Percentiles rank a stretch among this genome's conserved stretches.
These are phyloP conservation scores for Sordariomycetes sp. DNA, from an alignment of 2,329 filamentous ascomycete genomes.

Conservation along the genomic window DNA sequence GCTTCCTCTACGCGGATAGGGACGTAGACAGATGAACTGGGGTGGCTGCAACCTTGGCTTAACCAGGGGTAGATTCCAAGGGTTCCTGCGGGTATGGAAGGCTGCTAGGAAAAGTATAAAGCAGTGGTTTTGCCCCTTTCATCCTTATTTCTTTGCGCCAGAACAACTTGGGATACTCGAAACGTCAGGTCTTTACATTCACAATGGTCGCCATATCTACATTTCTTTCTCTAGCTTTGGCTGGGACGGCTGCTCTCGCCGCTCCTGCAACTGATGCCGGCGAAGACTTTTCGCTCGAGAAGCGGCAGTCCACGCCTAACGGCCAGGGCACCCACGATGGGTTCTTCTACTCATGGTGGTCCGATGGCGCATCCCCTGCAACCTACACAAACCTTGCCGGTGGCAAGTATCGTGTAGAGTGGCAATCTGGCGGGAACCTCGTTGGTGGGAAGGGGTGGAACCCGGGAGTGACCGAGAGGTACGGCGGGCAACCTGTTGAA, in stretches of 20 bases:
- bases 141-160: too few species aligned
- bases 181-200: too few species aligned
- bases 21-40: too few species aligned
- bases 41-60: too few species aligned
- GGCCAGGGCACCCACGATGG: constrained; percentile 23
- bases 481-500: constrained; percentile 11
- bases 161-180: too few species aligned
- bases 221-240: neutral
- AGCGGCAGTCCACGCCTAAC: constrained; percentile 19
- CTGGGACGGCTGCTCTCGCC: neutral
- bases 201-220: neutral
- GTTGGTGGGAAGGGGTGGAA: constrained; percentile 50
- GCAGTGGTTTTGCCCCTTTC: too few species aligned
- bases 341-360: constrained; percentile 38
- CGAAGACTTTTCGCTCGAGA: neutral
- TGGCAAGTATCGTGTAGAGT: constrained; percentile 31
- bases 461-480: constrained; percentile 36
- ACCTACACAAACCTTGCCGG: constrained; percentile 31
- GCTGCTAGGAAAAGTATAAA: too few species aligned
- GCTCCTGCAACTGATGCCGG: neutral
- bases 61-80: too few species aligned
- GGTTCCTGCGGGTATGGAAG: too few species aligned
- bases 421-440: constrained; percentile 37
- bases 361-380: constrained; percentile 28
- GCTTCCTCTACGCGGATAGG: too few species aligned